Base-by-base conservation (phyloP, 345 rosid species). In the Camelina neglecta region DNA sequence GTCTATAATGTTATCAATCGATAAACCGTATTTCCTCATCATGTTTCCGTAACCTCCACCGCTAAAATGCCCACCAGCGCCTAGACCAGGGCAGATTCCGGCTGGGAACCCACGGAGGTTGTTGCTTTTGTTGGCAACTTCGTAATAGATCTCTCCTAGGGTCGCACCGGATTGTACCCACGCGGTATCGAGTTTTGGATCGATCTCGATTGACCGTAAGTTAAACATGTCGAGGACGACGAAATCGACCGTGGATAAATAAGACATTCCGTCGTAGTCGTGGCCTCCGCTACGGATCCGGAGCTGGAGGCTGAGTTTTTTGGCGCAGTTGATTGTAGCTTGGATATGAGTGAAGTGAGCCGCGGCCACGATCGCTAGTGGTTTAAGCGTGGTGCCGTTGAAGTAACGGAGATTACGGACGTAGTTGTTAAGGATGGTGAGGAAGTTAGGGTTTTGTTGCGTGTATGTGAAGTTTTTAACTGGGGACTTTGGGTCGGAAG, bases 241-340 rank as follows among this genome's bases (percentile, higher is more conserved):
- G 24, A 86, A 88, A 0, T 92, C 86, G 7, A 58, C 24, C 0
- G 65, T 7, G 2, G 90, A 86, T 13, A 65, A 24, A 13, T 88
- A 85, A 0, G 93, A 88, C 44, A 86, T 36, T 6, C 88, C 93
- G 7, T 86, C 96, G 20, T 81, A 87, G 62, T 90, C 95, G 39
- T 86, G 92, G 54, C 96, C 96, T 0, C 96, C 96, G 36, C 93
- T 87, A 1, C 93, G 81, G 53, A 86, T 83, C 12, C 83, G 73
- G 15, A 90, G 61, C 57, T 84, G 84, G 20, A 84, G 73, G 47
- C 64, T 61, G 10, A 58, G 67, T 8, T 47, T 66, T 29, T 79
- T 76, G 61, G 84, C 56, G 64, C 91, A 85, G 48, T 73, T 39
- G 50, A 90, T 66, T 31, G 91, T 48, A 1, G 86, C 89, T 31